phyloP scores from a whole-genome alignment of 139 green algal genomes.

The Auxenochlorella pyrenoidosa region DNA sequence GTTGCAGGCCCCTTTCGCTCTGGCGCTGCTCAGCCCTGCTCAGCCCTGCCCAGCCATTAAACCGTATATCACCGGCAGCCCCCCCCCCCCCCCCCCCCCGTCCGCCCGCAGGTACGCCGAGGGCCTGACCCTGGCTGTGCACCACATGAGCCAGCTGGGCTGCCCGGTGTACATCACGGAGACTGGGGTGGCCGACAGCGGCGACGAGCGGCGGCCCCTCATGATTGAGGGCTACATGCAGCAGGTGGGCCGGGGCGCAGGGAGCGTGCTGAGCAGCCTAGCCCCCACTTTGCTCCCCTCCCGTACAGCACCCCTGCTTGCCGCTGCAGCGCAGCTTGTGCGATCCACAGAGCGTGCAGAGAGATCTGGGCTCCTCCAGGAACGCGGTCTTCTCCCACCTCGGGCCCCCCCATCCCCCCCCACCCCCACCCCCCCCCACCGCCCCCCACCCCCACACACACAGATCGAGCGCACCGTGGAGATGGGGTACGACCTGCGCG shows the following conservation, averaged over 20 bases:
- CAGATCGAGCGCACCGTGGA: slow-evolving; percentile 36
- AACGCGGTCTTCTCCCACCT: too few relatives aligned
- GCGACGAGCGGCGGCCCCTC: slow-evolving; percentile 53
- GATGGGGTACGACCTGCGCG: slow-evolving; percentile 45
- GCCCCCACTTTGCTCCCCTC: too few relatives aligned
- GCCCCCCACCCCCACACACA: too few relatives aligned
- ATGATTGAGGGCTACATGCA: slow-evolving; percentile 58
- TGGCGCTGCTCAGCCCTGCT: not conserved
- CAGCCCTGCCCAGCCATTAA: too few relatives aligned
- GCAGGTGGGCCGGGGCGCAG: slow-evolving; percentile 5
- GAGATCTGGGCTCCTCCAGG: too few relatives aligned
- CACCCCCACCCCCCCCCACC: not conserved
- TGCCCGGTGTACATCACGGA: slow-evolving; percentile 91
- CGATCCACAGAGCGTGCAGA: too few relatives aligned
- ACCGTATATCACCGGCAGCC: not conserved
- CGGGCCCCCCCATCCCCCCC: not conserved
- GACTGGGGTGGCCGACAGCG: slow-evolving; percentile 75
- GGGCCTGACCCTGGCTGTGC: slow-evolving; percentile 56
- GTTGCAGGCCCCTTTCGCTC: too few relatives aligned
- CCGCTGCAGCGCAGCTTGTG: too few relatives aligned
- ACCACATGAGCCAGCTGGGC: slow-evolving; percentile 47
- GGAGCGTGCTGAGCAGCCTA: too few relatives aligned
- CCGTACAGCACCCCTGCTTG: too few relatives aligned
- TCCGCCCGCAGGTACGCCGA: slow-evolving; percentile 48
- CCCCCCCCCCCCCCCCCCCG: not conserved